Conservation (phyloP, 2,329 filamentous ascomycete species). For the Fusarium siculi region DNA sequence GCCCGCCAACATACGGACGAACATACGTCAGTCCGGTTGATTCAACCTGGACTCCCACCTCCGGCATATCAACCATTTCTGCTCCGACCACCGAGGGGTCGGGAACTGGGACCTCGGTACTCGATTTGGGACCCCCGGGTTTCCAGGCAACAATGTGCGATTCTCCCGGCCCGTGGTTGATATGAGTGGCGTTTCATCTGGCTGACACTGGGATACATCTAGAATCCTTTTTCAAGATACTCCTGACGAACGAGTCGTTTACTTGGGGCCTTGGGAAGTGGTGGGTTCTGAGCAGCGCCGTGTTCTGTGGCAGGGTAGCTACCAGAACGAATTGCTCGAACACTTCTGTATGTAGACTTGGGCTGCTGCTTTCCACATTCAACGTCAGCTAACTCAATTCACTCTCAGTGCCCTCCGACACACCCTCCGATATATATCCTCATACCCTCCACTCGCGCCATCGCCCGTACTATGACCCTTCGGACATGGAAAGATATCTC, state of each 20-base stretch:
- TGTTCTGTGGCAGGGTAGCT: constrained; percentile 64
- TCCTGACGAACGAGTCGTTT: constrained; percentile 59
- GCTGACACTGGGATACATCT: constrained; percentile 33
- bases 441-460: constrained; percentile 63
- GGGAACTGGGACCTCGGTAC: constrained; percentile 54
- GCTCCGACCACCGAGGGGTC: constrained; percentile 53
- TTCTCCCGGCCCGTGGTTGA: constrained; percentile 1
- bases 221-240: constrained; percentile 64
- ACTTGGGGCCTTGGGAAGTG: constrained; percentile 65
- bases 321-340: constrained; percentile 62
- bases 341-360: constrained; percentile 57
- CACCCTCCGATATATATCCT: constrained; percentile 57
- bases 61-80: constrained; percentile 56
- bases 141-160: constrained; percentile 65
- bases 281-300: constrained; percentile 59
- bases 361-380: neutral
- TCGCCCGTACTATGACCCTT: constrained; percentile 60
- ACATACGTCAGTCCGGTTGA: constrained; percentile 56
- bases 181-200: constrained; percentile 18
- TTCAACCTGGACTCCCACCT: constrained; percentile 59
- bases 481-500: constrained; percentile 61
- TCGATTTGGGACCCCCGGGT: constrained; percentile 64
- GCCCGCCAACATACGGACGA: constrained; percentile 54
- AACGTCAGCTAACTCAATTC: constrained; percentile 9
- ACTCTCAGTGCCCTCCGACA: constrained; percentile 56